A percentile compares a stretch with the other conserved stretches of the same genome.
Evolutionary conservation across 805 yeast genomes (phyloP).

Genomic region (Candida boidinii): DNA sequence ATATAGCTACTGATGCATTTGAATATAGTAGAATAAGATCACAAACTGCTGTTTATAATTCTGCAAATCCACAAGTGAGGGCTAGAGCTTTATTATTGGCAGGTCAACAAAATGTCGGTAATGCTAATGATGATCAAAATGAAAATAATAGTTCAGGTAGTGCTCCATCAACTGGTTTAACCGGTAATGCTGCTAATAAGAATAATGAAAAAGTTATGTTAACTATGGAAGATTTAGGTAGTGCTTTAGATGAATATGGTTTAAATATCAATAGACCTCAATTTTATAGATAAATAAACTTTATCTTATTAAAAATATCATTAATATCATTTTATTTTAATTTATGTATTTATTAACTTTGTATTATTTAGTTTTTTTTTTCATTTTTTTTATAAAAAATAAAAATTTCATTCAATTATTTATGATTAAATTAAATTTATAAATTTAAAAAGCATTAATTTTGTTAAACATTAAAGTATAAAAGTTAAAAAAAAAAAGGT

Average conservation of each 20-base stretch:
- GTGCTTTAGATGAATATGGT: constrained; percentile 82
- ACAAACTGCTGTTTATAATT: constrained; percentile 76
- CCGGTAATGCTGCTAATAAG: constrained; percentile 10
- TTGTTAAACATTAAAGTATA: too few species aligned
- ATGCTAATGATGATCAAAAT: constrained; percentile 19
- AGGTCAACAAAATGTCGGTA: constrained; percentile 42
- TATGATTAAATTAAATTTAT: too few species aligned
- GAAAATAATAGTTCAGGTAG: constrained; percentile 23
- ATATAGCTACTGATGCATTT: constrained; percentile 93
- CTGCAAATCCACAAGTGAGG: constrained; percentile 78
- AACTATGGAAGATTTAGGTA: constrained; percentile 88
- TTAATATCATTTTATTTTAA: too few species aligned
- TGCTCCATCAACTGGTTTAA: constrained; percentile 9
- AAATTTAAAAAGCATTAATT: too few species aligned
- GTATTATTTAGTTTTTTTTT: too few species aligned
- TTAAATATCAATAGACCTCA: constrained; percentile 86
- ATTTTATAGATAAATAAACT: constrained; percentile 61
- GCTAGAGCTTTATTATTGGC: constrained; percentile 67
- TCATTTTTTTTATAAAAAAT: too few species aligned
- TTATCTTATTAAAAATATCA: too few species aligned
- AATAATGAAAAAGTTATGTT: constrained; percentile 57
- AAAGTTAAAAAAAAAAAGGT: too few species aligned
- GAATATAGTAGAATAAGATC: constrained; percentile 91
- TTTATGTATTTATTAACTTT: too few species aligned
- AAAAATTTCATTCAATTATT: too few species aligned